Evolutionary conservation across 257 asterid genomes (phyloP).

Genomic region (Solanum bulbocastanum): DNA sequence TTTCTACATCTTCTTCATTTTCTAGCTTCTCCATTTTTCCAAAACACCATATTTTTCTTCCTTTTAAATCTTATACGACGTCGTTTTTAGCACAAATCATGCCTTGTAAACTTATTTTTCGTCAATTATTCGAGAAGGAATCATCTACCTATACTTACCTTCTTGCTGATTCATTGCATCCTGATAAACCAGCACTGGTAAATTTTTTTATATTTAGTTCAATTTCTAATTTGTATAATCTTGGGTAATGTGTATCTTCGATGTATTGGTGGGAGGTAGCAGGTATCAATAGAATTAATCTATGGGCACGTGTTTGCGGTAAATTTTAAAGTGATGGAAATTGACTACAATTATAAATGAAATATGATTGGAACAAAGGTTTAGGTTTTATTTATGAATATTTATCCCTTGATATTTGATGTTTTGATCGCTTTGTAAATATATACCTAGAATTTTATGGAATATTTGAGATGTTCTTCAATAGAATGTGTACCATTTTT

Average conservation of each 20-base stretch:
- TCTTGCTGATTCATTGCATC: conserved; percentile 88
- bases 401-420: too few relatives aligned
- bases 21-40: not conserved
- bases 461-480: not conserved
- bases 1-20: not conserved
- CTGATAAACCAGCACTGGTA: conserved; percentile 92
- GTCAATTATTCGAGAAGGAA: conserved; percentile 95
- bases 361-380: too few relatives aligned
- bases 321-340: too few relatives aligned
- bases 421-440: too few relatives aligned
- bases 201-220: not conserved
- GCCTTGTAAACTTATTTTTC: conserved; percentile 41
- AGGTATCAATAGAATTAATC: too few relatives aligned
- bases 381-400: too few relatives aligned
- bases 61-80: conserved; percentile 35
- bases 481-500: not conserved
- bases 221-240: not conserved
- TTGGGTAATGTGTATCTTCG: not conserved
- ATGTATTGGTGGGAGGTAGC: not conserved
- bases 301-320: not conserved
- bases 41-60: not conserved
- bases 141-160: conserved; percentile 90
- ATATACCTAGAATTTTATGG: not conserved
- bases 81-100: conserved; percentile 21
- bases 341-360: too few relatives aligned